These are phyloP conservation scores for Hericium erinaceus DNA, from an alignment of 768 basidiomycete genomes.

Conservation along the genomic window DNA sequence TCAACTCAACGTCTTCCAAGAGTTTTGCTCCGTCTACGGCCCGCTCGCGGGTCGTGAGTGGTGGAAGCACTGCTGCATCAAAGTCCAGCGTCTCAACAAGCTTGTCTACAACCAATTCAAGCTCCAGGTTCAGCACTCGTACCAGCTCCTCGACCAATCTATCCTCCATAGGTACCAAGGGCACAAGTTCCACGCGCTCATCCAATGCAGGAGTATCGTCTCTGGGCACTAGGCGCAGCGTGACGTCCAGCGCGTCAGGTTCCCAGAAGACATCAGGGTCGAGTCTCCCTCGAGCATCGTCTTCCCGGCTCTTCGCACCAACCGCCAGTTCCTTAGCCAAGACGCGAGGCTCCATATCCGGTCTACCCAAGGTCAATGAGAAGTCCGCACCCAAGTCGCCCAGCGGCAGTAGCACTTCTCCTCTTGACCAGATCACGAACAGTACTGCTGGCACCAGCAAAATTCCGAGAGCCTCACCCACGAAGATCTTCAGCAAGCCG, in stretches of 20 bases:
- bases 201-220: conserved; percentile 31
- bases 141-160: conserved; percentile 5
- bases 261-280: conserved; percentile 5
- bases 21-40: neutral
- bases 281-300: conserved; percentile 9
- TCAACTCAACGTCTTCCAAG: conserved; percentile 10
- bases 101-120: conserved; percentile 4
- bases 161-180: conserved; percentile 24
- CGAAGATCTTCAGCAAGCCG: conserved; percentile 47
- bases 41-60: neutral
- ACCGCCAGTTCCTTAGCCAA: conserved; percentile 18
- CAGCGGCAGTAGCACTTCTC: conserved; percentile 9
- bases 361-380: conserved; percentile 7
- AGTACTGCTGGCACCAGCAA: conserved; percentile 15
- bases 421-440: conserved; percentile 27
- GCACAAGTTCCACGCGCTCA: conserved; percentile 16
- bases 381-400: conserved; percentile 5
- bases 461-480: conserved; percentile 13
- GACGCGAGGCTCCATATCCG: conserved; percentile 1
- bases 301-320: conserved; percentile 15
- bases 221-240: conserved; percentile 31
- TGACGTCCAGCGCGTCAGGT: conserved; percentile 4
- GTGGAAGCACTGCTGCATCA: neutral
- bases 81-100: conserved; percentile 5
- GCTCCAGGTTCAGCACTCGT: conserved; percentile 2